Base-by-base conservation (phyloP, 257 asterid species). In the Knoxia roxburghii region DNA sequence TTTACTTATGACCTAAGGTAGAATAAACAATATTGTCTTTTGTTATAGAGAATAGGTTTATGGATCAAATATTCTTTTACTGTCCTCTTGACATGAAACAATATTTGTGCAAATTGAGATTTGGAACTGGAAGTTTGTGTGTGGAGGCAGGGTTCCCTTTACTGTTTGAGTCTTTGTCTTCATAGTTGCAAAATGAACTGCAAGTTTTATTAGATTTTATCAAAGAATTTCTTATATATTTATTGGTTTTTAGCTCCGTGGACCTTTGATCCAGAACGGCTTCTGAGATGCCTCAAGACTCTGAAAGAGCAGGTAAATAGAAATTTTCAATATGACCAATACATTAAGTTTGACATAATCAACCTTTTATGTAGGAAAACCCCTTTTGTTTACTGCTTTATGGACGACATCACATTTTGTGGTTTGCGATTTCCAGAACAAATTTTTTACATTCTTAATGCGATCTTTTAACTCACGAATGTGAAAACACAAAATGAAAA, bases 201-300 rank as follows among this genome's bases (percentile, higher is more conserved):
- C 37, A 37, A 6, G 32, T 30, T 18, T 6, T 45, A 7, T 32
- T 1, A n/a, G 0, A 20, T 35, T 32, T 64, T 32, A 33, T 17
- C 11, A 21, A 7, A 37, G 39, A 51, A 29, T 12, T 14, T 3
- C 4, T 61, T 43, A 33, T 49, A 27, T 32, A 24, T 41, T 55
- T 37, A 43, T 46, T 75, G 73, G 65, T 61, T 69, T 76, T 78
- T 96, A 93, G 99, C 96, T 71, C 95, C 95, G 51, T 93, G 99
- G 99, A 93, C 99, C 26, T 93, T 93, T 78, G 86, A 80, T 79
- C 89, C 99, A 49, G 86, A 80, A 72, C 77, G 72, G 68, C 88
- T 93, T 45, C 78, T 86, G 18, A 80, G 58, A 69, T 86, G 97
- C 76, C 91, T 93, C 57, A 76, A 73, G 60, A 78, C 83, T 62